Conservation (phyloP, 2,329 filamentous ascomycete genomes). For the Mollisia scopiformis region DNA sequence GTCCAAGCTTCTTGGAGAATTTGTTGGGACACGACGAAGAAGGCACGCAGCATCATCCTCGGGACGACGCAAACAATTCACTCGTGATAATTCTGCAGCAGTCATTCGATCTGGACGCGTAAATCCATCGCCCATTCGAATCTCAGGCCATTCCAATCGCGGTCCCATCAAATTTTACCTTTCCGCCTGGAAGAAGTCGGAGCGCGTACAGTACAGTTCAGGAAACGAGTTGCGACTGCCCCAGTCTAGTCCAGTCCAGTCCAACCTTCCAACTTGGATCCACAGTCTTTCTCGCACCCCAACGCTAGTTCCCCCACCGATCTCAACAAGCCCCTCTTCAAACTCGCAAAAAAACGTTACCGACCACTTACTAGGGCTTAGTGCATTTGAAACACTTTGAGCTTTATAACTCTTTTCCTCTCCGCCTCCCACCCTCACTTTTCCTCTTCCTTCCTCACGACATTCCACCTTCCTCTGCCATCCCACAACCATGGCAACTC, state of each 20-base stretch:
- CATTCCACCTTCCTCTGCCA: slow-evolving; percentile 13
- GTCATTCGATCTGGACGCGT: background rate
- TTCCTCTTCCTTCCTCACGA: slow-evolving; percentile 16
- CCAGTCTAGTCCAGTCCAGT: too few relatives aligned
- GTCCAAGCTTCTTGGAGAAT: background rate
- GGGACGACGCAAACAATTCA: background rate
- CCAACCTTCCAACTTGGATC: background rate
- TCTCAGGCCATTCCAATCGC: background rate
- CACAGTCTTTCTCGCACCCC: background rate
- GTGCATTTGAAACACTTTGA: slow-evolving; percentile 12
- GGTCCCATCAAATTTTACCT: background rate
- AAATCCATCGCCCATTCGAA: background rate
- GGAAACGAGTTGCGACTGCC: too few relatives aligned
- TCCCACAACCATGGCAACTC: slow-evolving; percentile 29
- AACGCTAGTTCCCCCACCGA: slow-evolving; percentile 3
- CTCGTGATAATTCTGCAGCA: background rate
- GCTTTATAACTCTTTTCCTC: slow-evolving; percentile 20
- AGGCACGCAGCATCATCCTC: background rate
- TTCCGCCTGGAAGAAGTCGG: background rate
- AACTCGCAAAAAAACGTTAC: slow-evolving; percentile 4
- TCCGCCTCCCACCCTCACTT: slow-evolving; percentile 6
- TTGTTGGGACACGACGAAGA: background rate
- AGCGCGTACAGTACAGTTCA: background rate
- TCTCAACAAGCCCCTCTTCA: slow-evolving; percentile 3
- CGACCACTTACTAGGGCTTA: slow-evolving; percentile 13